Conservation (phyloP, 768 basidiomycete genomes). For the Mycena polygramma region DNA sequence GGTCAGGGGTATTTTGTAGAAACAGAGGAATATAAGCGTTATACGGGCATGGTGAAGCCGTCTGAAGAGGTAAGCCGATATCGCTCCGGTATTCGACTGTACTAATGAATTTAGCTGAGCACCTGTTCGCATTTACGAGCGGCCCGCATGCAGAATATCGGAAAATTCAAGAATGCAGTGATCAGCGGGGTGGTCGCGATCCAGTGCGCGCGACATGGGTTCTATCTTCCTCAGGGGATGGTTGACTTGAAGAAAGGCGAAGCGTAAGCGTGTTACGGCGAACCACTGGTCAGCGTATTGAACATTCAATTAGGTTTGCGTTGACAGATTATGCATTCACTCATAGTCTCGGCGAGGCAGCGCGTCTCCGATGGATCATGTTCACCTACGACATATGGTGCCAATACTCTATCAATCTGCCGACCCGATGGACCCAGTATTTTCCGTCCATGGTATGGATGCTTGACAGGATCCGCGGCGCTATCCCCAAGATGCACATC, state of each 20-base stretch:
- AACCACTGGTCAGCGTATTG: background rate
- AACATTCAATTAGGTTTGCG: background rate
- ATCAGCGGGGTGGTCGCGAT: constrained; percentile 45
- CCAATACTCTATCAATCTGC: constrained; percentile 41
- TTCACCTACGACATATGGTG: constrained; percentile 50
- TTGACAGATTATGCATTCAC: constrained; percentile 24
- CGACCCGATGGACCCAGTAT: constrained; percentile 31
- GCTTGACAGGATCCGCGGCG: constrained; percentile 38
- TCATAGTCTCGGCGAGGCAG: background rate
- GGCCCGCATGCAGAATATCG: constrained; percentile 42
- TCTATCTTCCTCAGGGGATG: constrained; percentile 38
- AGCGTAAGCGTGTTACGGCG: background rate
- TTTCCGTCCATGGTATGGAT: constrained; percentile 34
- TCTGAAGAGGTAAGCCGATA: background rate
- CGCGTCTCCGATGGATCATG: constrained; percentile 34
- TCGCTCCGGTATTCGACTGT: too few species aligned
- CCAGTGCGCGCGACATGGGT: constrained; percentile 47
- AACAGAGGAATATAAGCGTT: background rate
- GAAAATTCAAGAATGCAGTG: constrained; percentile 45
- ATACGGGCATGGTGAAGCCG: background rate
- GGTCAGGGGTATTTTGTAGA: background rate
- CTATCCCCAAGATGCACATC: constrained; percentile 46
- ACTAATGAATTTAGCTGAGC: background rate
- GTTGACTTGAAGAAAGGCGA: constrained; percentile 26
- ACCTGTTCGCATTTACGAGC: constrained; percentile 21